These are phyloP conservation scores for Glycyrrhiza uralensis DNA, from an alignment of 306 rosid species.

Conservation along the genomic window DNA sequence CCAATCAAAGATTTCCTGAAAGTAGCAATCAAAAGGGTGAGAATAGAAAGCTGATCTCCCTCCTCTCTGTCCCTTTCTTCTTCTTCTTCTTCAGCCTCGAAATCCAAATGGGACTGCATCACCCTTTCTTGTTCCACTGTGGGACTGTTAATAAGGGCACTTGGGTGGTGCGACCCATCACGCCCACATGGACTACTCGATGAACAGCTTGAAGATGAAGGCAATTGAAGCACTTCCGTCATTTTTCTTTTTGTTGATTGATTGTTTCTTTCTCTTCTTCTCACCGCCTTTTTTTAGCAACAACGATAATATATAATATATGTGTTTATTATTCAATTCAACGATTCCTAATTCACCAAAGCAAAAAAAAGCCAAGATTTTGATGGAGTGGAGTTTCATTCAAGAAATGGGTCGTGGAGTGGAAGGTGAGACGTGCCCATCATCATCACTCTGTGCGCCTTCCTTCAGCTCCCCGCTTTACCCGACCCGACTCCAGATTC, in stretches of 20 bases:
- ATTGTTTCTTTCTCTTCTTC: neutral
- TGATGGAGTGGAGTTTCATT: slow-evolving; percentile 69
- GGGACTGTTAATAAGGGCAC: slow-evolving; percentile 52
- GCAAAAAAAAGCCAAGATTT: slow-evolving; percentile 26
- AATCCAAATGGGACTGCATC: slow-evolving; percentile 36
- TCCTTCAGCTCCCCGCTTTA: slow-evolving; percentile 24
- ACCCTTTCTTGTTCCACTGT: slow-evolving; percentile 38
- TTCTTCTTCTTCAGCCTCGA: slow-evolving; percentile 36
- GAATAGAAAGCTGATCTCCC: slow-evolving; percentile 73
- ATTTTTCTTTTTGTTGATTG: slow-evolving; percentile 43
- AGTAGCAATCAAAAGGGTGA: slow-evolving; percentile 73
- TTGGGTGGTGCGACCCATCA: slow-evolving; percentile 53
- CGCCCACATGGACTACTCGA: slow-evolving; percentile 30
- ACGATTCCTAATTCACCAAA: too few species aligned
- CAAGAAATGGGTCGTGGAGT: slow-evolving; percentile 58
- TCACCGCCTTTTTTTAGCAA: neutral
- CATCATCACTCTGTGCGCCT: slow-evolving; percentile 33
- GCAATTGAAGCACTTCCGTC: slow-evolving; percentile 83
- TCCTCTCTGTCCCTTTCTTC: slow-evolving; percentile 65
- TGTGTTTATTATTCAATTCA: too few species aligned
- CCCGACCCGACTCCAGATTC: slow-evolving; percentile 24
- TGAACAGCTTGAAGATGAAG: slow-evolving; percentile 91
- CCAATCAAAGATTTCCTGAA: slow-evolving; percentile 83
- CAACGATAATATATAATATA: neutral
- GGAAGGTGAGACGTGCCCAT: slow-evolving; percentile 66